Percentiles rank a stretch among this genome's conserved stretches.
These are phyloP conservation scores for Trifolium dubium DNA, from an alignment of 306 rosid genomes.

Conservation along the genomic window DNA sequence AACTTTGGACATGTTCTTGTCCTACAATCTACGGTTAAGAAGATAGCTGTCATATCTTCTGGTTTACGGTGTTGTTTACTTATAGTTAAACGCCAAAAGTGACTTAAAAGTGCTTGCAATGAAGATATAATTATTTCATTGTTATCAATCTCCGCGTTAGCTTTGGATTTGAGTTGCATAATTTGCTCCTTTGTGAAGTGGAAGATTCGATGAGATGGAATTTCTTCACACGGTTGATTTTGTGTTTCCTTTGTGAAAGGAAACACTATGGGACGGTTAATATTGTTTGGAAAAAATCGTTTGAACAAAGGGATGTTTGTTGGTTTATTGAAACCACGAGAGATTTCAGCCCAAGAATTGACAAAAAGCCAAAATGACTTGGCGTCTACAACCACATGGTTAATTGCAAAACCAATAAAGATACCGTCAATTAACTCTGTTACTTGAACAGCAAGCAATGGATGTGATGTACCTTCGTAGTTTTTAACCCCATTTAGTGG, in stretches of 20 bases:
- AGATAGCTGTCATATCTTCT: no score
- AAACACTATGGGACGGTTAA: no score
- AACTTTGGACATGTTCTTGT: no score
- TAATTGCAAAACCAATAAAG: neutral
- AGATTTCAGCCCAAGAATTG: conserved; percentile 29
- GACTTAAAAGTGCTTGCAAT: neutral
- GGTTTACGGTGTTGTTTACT: no score
- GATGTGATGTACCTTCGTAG: neutral
- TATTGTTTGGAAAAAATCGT: no score
- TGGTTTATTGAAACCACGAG: neutral
- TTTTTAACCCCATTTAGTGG: neutral
- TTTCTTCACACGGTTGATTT: no score
- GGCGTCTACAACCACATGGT: conserved; percentile 43
- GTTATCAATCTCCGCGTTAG: neutral
- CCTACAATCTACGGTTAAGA: no score
- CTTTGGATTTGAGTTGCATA: conserved; percentile 37
- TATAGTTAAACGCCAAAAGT: neutral
- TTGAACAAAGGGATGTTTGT: no score
- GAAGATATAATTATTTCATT: neutral
- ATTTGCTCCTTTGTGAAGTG: conserved; percentile 33
- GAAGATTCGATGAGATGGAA: neutral
- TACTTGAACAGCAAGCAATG: neutral
- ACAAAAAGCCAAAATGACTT: conserved; percentile 46
- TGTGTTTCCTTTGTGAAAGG: no score
- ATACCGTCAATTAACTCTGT: neutral